These are phyloP conservation scores for Jamesozyma gamospora DNA, from an alignment of 805 yeast genomes.

Conservation along the genomic window DNA sequence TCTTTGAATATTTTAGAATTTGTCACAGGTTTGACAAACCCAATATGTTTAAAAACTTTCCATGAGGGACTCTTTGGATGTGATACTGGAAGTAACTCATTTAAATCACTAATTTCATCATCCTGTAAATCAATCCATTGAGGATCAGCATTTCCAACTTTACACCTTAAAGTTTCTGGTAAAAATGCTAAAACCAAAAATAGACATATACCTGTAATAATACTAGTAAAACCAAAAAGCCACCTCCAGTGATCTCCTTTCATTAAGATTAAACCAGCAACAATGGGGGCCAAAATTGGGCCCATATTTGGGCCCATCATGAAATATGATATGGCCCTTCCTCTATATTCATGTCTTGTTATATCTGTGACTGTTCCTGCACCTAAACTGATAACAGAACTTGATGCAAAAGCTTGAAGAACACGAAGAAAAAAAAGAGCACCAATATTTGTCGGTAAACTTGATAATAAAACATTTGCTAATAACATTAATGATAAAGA, in stretches of 20 bases:
- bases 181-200: conserved; percentile 44
- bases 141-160: conserved; percentile 45
- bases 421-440: conserved; percentile 56
- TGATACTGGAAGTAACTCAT: background rate
- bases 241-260: conserved; percentile 73
- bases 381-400: conserved; percentile 82
- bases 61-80: conserved; percentile 5
- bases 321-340: conserved; percentile 72
- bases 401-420: conserved; percentile 76
- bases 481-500: conserved; percentile 50
- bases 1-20: conserved; percentile 13
- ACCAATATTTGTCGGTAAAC: conserved; percentile 52
- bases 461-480: conserved; percentile 57
- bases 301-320: conserved; percentile 85
- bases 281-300: conserved; percentile 75
- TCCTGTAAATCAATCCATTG: conserved; percentile 15
- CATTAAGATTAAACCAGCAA: conserved; percentile 67
- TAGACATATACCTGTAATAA: conserved; percentile 49
- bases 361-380: conserved; percentile 85
- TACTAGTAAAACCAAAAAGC: conserved; percentile 70
- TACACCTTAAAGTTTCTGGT: conserved; percentile 71
- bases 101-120: background rate
- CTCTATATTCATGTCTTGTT: conserved; percentile 56
- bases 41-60: conserved; percentile 16
- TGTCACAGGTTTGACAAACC: conserved; percentile 22